A percentile compares a stretch with the other conserved stretches of the same genome.
These are phyloP conservation scores for Stemphylium vesicarium DNA, from an alignment of 2,329 filamentous ascomycete species.

Conservation along the genomic window DNA sequence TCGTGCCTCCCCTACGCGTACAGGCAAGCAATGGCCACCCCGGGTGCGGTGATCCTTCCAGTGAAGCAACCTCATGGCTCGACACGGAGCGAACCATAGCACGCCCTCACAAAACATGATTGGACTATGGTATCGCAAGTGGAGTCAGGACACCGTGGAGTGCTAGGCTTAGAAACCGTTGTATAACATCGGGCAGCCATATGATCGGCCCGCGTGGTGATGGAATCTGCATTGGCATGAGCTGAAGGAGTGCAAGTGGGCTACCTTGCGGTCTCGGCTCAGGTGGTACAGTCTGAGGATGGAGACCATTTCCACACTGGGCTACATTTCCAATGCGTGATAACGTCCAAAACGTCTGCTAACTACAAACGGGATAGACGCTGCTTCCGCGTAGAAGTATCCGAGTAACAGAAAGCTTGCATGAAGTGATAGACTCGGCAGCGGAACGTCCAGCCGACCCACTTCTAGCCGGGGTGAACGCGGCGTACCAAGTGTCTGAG, in stretches of 20 bases:
- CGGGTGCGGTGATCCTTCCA: constrained; percentile 19
- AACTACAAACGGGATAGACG: constrained; percentile 2
- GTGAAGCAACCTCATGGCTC: constrained; percentile 8
- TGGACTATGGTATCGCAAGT: not conserved
- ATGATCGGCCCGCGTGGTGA: constrained; percentile 8
- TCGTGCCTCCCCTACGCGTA: constrained; percentile 20
- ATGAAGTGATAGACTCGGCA: constrained; percentile 20
- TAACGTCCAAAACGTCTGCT: constrained; percentile 6
- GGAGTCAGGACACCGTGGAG: not conserved
- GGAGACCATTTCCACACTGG: constrained; percentile 2
- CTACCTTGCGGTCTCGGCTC: constrained; percentile 3
- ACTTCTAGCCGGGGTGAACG: constrained; percentile 19
- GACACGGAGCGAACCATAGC: constrained; percentile 9
- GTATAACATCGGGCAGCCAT: constrained; percentile 9
- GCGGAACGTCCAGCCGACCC: constrained; percentile 4
- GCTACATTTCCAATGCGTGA: constrained; percentile 9
- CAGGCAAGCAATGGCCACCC: constrained; percentile 16
- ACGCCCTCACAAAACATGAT: not conserved
- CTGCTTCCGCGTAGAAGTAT: constrained; percentile 2
- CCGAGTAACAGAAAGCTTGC: constrained; percentile 10
- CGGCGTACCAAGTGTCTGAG: constrained; percentile 28
- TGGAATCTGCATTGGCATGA: constrained; percentile 5
- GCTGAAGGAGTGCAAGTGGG: constrained; percentile 2
- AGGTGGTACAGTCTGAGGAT: constrained; percentile 9
- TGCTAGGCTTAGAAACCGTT: constrained; percentile 17